Evolutionary conservation across 345 rosid genomes (phyloP).

Genomic region (Rhizophora apiculata): DNA sequence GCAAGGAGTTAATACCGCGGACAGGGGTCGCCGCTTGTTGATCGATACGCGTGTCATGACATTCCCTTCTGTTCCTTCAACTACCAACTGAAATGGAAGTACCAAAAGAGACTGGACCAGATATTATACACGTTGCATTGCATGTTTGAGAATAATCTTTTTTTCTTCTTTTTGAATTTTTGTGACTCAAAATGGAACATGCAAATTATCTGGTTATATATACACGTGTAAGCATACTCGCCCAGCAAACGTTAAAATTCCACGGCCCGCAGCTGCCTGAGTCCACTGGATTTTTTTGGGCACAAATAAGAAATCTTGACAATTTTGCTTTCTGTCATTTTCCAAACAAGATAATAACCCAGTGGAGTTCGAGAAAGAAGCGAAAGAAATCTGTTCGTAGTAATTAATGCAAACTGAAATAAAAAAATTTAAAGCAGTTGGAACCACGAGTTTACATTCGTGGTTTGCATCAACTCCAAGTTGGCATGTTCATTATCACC

Average conservation of each 20-base stretch:
- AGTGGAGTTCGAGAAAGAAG: slow-evolving; percentile 18
- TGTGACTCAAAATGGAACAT: slow-evolving; percentile 4
- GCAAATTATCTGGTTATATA: neutral
- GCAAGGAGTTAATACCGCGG: no score
- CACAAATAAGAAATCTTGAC: no score
- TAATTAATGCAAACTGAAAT: slow-evolving; percentile 13
- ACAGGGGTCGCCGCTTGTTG: no score
- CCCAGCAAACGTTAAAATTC: slow-evolving; percentile 37
- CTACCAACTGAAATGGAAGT: no score
- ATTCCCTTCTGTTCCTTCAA: no score
- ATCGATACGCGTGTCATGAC: no score
- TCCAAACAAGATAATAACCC: neutral
- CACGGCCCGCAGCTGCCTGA: slow-evolving; percentile 33
- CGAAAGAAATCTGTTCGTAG: slow-evolving; percentile 7
- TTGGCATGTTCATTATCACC: slow-evolving; percentile 41
- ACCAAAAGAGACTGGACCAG: no score
- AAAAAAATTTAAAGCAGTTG: slow-evolving; percentile 8
- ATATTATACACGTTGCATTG: no score
- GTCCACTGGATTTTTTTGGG: slow-evolving; percentile 28
- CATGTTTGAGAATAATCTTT: no score
- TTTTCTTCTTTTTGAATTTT: neutral
- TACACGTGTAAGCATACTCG: slow-evolving; percentile 14
- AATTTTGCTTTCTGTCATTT: no score
- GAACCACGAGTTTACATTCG: slow-evolving; percentile 30
- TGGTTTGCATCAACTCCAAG: slow-evolving; percentile 37